A percentile compares a stretch with the other conserved stretches of the same genome.
phyloP scores from a whole-genome alignment of 352 stramenopile genomes.

The Plasmopara halstedii region DNA sequence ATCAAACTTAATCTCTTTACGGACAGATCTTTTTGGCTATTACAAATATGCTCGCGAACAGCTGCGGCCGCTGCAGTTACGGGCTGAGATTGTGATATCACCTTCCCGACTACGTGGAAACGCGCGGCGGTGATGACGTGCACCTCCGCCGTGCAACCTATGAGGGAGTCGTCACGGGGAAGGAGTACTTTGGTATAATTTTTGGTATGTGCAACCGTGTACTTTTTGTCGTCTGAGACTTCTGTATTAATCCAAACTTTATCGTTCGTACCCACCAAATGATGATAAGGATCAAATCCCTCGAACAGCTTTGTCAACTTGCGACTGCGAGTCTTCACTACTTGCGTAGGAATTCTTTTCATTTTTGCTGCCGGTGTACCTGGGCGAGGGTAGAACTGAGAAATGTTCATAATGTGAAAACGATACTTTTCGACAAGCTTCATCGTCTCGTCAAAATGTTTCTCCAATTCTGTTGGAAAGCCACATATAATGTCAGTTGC shows the following conservation, averaged over 20 bases:
- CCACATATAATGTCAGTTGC: conserved; percentile 92
- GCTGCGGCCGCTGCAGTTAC: conserved; percentile 37
- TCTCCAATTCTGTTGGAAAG: conserved; percentile 85
- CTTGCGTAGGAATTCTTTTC: conserved; percentile 74
- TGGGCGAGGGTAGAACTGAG: conserved; percentile 89
- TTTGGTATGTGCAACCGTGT: conserved; percentile 86
- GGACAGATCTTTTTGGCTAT: conserved; percentile 21
- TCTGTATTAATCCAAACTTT: conserved; percentile 85
- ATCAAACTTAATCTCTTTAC: conserved; percentile 25
- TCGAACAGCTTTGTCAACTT: conserved; percentile 84
- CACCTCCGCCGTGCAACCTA: conserved; percentile 64
- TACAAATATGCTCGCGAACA: conserved; percentile 47
- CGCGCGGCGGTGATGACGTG: conserved; percentile 40
- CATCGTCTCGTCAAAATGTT: conserved; percentile 86
- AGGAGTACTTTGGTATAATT: conserved; percentile 91
- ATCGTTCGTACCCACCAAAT: conserved; percentile 49
- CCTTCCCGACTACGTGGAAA: conserved; percentile 69
- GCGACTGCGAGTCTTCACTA: conserved; percentile 86
- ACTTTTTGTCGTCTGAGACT: conserved; percentile 63
- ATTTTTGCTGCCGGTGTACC: conserved; percentile 88
- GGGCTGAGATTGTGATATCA: conserved; percentile 52
- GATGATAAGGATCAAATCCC: conserved; percentile 67
- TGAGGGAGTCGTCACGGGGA: conserved; percentile 57
- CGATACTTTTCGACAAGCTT: conserved; percentile 78
- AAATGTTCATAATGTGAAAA: conserved; percentile 92